Percentiles rank a stretch among this genome's conserved stretches.
phyloP scores from a whole-genome alignment of 345 rosid genomes.

The Ricinus communis region DNA sequence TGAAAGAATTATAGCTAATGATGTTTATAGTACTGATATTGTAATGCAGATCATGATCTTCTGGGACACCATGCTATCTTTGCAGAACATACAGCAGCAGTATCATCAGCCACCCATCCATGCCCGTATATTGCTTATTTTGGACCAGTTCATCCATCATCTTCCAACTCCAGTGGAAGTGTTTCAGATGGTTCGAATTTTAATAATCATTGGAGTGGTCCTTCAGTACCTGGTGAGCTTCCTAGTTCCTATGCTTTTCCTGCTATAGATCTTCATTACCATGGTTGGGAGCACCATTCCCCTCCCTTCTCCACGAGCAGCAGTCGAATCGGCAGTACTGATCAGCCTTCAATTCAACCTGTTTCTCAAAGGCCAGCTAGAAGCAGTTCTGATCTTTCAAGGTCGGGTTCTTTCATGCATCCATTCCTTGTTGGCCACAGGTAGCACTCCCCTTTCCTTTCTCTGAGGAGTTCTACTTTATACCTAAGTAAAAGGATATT shows the following conservation, averaged over 20 bases:
- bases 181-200: constrained; percentile 72
- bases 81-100: constrained; percentile 68
- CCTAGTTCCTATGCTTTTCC: constrained; percentile 74
- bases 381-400: constrained; percentile 56
- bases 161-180: constrained; percentile 63
- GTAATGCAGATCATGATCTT: constrained; percentile 76
- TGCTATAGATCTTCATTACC: constrained; percentile 72
- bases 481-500: background rate
- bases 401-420: constrained; percentile 74
- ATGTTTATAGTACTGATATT: constrained; percentile 22
- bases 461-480: background rate
- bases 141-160: constrained; percentile 80
- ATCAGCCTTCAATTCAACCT: constrained; percentile 62
- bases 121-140: constrained; percentile 91
- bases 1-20: constrained; percentile 11
- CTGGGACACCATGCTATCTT: constrained; percentile 66
- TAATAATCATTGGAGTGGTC: constrained; percentile 71
- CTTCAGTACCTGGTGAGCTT: constrained; percentile 67
- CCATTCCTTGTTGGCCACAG: constrained; percentile 80
- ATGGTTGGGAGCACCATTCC: constrained; percentile 67
- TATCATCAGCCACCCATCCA: constrained; percentile 69
- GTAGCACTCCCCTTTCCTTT: constrained; percentile 31
- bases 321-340: constrained; percentile 48
- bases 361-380: constrained; percentile 60
- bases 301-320: constrained; percentile 62